These are phyloP conservation scores for Heterobasidion parviporum DNA, from an alignment of 1,284 basidiomycete species.

Conservation along the genomic window DNA sequence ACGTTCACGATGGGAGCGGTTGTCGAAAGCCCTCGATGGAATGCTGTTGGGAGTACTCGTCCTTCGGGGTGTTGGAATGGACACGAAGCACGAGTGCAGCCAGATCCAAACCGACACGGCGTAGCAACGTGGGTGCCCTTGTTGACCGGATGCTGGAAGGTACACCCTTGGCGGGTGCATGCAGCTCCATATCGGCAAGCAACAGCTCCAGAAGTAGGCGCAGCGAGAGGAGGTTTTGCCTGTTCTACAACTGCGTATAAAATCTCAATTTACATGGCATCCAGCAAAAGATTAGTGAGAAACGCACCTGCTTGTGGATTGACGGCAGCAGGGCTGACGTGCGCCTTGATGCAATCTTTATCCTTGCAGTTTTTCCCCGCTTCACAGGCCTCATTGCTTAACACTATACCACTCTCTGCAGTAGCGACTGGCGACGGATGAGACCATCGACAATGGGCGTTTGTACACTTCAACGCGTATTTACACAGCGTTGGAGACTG, in stretches of 20 bases:
- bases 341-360: conserved; percentile 82
- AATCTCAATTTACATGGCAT: conserved; percentile 1
- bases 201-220: conserved; percentile 18
- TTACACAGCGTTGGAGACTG: conserved; percentile 87
- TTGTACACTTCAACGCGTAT: conserved; percentile 83
- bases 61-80: conserved; percentile 75
- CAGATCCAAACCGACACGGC: conserved; percentile 67
- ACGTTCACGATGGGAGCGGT: conserved; percentile 52
- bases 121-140: conserved; percentile 29
- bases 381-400: conserved; percentile 86
- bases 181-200: conserved; percentile 68
- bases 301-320: conserved; percentile 45
- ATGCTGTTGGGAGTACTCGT: conserved; percentile 64
- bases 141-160: conserved; percentile 50
- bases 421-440: conserved; percentile 92
- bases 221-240: conserved; percentile 15
- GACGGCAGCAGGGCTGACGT: conserved; percentile 78
- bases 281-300: neutral
- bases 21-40: conserved; percentile 67
- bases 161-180: conserved; percentile 63
- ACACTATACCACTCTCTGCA: conserved; percentile 84
- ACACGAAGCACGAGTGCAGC: conserved; percentile 72
- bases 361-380: conserved; percentile 82
- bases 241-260: conserved; percentile 29
- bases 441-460: conserved; percentile 78